Base-by-base conservation (phyloP, 2,329 filamentous ascomycete genomes). In the Arthrobotrys sinensis region DNA sequence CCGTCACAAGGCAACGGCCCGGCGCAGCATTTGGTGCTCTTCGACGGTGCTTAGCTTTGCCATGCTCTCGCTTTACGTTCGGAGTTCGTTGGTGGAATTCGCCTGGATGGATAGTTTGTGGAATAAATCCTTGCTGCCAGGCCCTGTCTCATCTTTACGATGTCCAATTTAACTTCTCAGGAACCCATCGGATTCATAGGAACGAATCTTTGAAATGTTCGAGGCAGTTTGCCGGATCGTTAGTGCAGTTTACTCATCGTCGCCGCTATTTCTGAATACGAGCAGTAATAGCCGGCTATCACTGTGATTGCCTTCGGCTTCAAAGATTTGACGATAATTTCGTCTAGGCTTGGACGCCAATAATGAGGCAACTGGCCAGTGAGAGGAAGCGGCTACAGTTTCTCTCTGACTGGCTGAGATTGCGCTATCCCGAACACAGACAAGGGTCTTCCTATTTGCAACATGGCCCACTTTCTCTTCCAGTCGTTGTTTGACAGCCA, bases 331-430 rank as follows among this genome's bases (percentile, higher is more conserved):
- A 57, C 45, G 50, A 73, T 66, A 72, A 72, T 72, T 50, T 72
- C 57, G 57, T 65, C 68, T 48, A 45, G 45, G 19, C 48, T 16
- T 57, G 68, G 50, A 24, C 48, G 14, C 21, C 28, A 72, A 72
- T 72, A 62, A 67, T 55, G 67, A 72, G 62, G 62, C 67, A 65
- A 63, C 53, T 21, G 52, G 55, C 75, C 75, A 78, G 75, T 78
- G 16, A 53, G 62, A 72, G 48, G 67, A 52, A 78, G 75, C 75
- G 75, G 67, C 67, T 78, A 72, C 62, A 72, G 62, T 78, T 64
- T 24, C 62, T 40, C 53, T 78, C 24, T 72, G 75, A 78, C 67
- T 78, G 75, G 75, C 75, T 78, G 73, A 67, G 75, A 78, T 78
- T 78, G 75, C 75, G 75, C 75, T 78, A 78, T 78, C 62, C 75